Evolutionary conservation across 805 yeast species (phyloP).

Genomic region (Candida xiaguanensis): DNA sequence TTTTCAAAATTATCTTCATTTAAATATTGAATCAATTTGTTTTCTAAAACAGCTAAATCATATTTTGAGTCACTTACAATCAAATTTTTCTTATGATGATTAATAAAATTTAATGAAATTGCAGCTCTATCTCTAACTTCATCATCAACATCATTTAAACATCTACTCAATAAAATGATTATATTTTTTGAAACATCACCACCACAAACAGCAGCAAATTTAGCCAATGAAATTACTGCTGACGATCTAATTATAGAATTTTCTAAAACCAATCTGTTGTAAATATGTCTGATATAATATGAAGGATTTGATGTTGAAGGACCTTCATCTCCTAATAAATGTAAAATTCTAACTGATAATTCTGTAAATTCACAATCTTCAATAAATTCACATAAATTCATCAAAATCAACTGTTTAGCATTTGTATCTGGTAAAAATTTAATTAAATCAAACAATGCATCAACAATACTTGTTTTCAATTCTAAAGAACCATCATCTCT

Average conservation of each 20-base stretch:
- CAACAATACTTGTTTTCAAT: constrained; percentile 84
- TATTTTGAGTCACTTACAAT: constrained; percentile 66
- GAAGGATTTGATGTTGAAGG: constrained; percentile 85
- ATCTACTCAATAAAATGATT: constrained; percentile 71
- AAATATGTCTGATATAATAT: constrained; percentile 89
- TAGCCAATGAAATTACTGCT: constrained; percentile 88
- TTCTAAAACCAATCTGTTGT: constrained; percentile 93
- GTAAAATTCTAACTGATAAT: constrained; percentile 87
- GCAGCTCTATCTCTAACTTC: constrained; percentile 98
- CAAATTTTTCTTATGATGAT: constrained; percentile 35
- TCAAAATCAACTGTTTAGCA: constrained; percentile 78
- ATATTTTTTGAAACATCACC: constrained; percentile 64
- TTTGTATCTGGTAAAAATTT: constrained; percentile 69
- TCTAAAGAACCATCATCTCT: constrained; percentile 88
- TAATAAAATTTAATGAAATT: constrained; percentile 67
- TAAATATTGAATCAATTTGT: constrained; percentile 69
- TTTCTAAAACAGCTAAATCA: constrained; percentile 76
- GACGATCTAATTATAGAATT: constrained; percentile 94
- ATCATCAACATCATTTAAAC: constrained; percentile 86
- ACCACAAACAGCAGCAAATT: constrained; percentile 80
- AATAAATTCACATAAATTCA: constrained; percentile 90
- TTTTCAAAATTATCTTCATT: constrained; percentile 44
- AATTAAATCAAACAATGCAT: constrained; percentile 88
- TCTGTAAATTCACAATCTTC: constrained; percentile 98
- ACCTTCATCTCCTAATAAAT: constrained; percentile 90